Evolutionary conservation across 306 rosid genomes (phyloP), one percentile per base, ranked within the genome.

Genomic region (Vigna trinervia): DNA sequence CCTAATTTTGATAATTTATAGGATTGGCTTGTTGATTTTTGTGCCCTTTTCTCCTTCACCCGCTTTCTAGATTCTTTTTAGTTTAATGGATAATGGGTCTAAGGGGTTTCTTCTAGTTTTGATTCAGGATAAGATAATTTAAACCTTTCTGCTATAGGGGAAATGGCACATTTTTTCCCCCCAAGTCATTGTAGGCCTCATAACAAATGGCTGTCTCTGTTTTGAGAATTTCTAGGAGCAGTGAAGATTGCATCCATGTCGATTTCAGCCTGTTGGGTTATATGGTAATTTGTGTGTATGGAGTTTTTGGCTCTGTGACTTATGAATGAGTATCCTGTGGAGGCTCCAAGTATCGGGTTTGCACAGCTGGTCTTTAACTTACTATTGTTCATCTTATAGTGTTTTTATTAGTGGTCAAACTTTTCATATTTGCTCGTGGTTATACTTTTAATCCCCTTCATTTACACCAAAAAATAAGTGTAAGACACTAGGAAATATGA

Each of bases 401-500:
- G 51, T 17, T 64, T 64, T n/a, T 36, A 15, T 60, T 39, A 41
- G 48, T 34, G 43, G 22, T 30, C 2, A 12, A 15, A 0, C 4
- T 30, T 26, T 60, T 28, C 20, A 41, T 30, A 60, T 60, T 60
- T 30, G 20, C 2, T 30, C 0, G 43, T 14, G 43, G 22, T 30
- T 4, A 2, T 61, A 30, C 45, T 10, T 61, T 61, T 12, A 61
- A 61, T 13, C 45, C 6, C 32, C 17, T 26, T 1, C 12, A 12
- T 9, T 5, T 23, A 20, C 36, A 58, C 9, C 4, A 0, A 11
- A 26, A 60, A 60, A 28, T 34, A 60, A 1, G 30, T 64, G 28
- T n/a, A 36, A n/a, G 70, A 38, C 50, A 36, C 32, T 38, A 17
- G n/a, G 70, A 19, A 41, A n/a, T 15, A 61, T 62, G 78, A 61